Evolutionary conservation across 306 rosid species (phyloP), one percentile per base, ranked within the genome.

Genomic region (Parietaria judaica): DNA sequence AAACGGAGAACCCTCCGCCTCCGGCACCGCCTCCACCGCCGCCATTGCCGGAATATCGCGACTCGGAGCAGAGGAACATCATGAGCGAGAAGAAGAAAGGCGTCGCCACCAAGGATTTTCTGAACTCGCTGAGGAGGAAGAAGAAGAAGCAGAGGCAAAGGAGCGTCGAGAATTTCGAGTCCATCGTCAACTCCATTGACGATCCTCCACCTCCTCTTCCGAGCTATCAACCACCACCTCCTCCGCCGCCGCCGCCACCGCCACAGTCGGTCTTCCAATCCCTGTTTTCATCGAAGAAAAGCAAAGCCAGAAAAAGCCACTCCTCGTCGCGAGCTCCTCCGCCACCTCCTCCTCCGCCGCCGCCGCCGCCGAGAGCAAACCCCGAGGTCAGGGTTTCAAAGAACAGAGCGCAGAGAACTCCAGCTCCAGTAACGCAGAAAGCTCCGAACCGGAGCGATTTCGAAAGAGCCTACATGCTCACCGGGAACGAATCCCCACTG

Each of bases 71-170:
- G 45, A 83, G 58, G 69, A 67, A 59, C 51, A 59, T 57, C 54
- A 72, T 53, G 37, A 69, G 59, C 61, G 82, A 76, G 69, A 80
- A 69, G 61, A 86, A 66, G 71, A 77, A 78, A 68, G 75, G 64
- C 17, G 69, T 73, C 36, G 66, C 83, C n/a, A 70, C 85, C 7
- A 86, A 86, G 70, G 94, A 77, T 47, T 77, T 84, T 61, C 71
- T 80, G 66, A 67, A 54, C 51, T 65, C 74, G 36, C 62, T 69
- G 5, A 76, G 63, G 72, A 64, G 81, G 50, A 86, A 72, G 80
- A 86, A 77, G 81, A 84, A 84, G 80, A 76, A 78, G 66, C 86
- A 75, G 12, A 84, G 87, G 41, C 80, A 83, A 13, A 78, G 51
- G 56, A 86, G 87, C 58, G 59, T 84, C 50, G 95, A 86, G 63